Percentiles rank a stretch among this genome's conserved stretches.
Conservation (phyloP, 1,284 basidiomycete species). For the Boletus mariae region DNA sequence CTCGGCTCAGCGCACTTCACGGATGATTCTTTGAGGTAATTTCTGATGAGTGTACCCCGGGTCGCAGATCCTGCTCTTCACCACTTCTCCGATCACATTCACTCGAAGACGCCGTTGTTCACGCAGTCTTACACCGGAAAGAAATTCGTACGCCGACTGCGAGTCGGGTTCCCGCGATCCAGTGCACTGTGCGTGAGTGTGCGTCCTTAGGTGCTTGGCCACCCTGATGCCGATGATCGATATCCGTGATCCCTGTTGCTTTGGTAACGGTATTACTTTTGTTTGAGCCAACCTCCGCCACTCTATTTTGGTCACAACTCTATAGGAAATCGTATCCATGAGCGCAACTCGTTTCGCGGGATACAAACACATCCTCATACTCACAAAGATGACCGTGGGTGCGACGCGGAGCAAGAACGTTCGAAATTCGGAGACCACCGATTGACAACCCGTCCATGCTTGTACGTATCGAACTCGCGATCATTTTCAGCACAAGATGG, state of each 20-base stretch:
- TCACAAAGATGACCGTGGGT: not conserved
- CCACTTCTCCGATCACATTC: constrained; percentile 14
- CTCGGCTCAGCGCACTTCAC: not conserved
- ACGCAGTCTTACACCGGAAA: not conserved
- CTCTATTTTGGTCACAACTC: not conserved
- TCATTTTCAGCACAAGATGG: not conserved
- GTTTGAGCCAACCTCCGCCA: not conserved
- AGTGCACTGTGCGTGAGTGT: not conserved
- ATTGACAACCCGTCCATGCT: not conserved
- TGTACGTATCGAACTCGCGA: not conserved
- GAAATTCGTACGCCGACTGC: not conserved
- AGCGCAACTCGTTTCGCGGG: not conserved
- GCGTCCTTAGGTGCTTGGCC: not conserved
- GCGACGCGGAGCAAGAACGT: not conserved
- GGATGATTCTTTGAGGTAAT: constrained; percentile 14
- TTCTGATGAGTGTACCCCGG: not conserved
- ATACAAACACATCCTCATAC: not conserved
- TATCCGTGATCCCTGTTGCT: not conserved
- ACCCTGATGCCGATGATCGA: not conserved
- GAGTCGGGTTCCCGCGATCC: not conserved
- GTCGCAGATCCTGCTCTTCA: constrained; percentile 8
- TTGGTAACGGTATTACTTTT: not conserved
- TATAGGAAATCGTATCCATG: not conserved
- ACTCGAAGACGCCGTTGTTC: constrained; percentile 8
- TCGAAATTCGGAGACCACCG: not conserved